phyloP scores from a whole-genome alignment of 805 yeast species.

The Saccharomycopsis guyanensis region DNA sequence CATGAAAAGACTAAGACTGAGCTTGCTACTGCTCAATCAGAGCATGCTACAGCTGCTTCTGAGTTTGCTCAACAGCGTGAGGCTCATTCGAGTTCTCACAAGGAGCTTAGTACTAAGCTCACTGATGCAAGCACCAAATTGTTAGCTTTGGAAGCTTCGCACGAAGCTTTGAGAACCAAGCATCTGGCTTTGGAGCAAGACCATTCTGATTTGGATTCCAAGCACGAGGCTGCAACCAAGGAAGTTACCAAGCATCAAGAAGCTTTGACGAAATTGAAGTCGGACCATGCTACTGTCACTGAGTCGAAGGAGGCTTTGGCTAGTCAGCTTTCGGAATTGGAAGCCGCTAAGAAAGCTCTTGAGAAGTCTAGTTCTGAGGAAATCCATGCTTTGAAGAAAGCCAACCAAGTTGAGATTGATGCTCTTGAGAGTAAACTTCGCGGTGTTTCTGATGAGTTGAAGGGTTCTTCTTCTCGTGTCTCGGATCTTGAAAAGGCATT shows the following conservation, averaged over 20 bases:
- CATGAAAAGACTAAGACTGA: neutral
- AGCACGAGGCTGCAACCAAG: neutral
- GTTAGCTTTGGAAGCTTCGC: constrained; percentile 2
- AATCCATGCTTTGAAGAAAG: neutral
- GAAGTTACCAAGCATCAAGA: neutral
- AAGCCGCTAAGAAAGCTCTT: neutral
- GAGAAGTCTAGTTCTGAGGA: neutral
- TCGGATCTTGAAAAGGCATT: neutral
- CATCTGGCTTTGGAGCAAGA: neutral
- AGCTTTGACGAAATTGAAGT: neutral
- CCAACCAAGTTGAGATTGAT: neutral
- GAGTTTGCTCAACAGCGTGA: neutral
- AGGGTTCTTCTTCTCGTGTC: neutral
- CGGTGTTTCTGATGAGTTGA: neutral
- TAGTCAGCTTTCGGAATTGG: neutral
- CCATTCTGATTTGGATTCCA: neutral
- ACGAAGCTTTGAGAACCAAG: constrained; percentile 1
- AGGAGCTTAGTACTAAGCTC: constrained; percentile 7
- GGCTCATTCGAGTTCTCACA: neutral
- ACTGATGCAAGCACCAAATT: constrained; percentile 12
- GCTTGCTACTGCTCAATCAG: neutral
- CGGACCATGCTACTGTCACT: neutral
- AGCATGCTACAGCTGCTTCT: neutral
- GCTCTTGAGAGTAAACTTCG: neutral
- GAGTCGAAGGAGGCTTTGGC: neutral